phyloP scores from a whole-genome alignment of 1,139 yeast genomes.

The Saccharomyces hybrid region DNA sequence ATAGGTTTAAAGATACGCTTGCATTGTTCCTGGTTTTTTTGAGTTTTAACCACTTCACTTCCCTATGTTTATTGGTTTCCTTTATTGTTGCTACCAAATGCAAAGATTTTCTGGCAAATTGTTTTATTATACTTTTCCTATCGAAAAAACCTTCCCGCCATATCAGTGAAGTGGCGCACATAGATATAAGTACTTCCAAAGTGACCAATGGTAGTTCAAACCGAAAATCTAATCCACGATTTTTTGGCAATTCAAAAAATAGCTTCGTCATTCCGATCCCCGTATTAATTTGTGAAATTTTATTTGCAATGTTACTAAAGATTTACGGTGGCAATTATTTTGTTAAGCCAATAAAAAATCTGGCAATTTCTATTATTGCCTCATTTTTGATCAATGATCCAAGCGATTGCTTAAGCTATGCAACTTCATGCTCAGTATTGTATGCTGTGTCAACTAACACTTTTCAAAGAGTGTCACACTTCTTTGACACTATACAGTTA shows the following conservation, averaged over 20 bases:
- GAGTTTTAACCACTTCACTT: conserved; percentile 25
- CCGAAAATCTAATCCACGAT: not conserved
- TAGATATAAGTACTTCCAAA: conserved; percentile 2
- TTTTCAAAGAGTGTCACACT: conserved; percentile 4
- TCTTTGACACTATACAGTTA: not conserved
- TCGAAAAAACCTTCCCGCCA: conserved; percentile 22
- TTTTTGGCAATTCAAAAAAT: not conserved
- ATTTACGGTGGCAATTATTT: conserved; percentile 19
- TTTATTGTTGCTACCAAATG: conserved; percentile 25
- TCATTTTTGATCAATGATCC: conserved; percentile 29
- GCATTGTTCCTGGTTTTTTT: conserved; percentile 27
- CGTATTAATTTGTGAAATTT: conserved; percentile 13
- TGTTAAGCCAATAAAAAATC: conserved; percentile 20
- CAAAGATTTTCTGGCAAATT: conserved; percentile 22
- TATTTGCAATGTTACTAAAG: conserved; percentile 19
- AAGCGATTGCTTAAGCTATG: conserved; percentile 22
- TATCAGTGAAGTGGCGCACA: conserved; percentile 5
- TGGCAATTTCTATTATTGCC: conserved; percentile 26
- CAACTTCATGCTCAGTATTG: conserved; percentile 24
- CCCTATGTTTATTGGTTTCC: conserved; percentile 19
- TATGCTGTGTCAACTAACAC: conserved; percentile 20
- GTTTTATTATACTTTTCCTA: conserved; percentile 22
- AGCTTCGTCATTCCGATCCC: conserved; percentile 5
- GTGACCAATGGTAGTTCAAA: conserved; percentile 3
- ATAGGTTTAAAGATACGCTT: conserved; percentile 28